Evolutionary conservation across 352 stramenopile species (phyloP).

Genomic region (Globisporangium rhizosaccharum): DNA sequence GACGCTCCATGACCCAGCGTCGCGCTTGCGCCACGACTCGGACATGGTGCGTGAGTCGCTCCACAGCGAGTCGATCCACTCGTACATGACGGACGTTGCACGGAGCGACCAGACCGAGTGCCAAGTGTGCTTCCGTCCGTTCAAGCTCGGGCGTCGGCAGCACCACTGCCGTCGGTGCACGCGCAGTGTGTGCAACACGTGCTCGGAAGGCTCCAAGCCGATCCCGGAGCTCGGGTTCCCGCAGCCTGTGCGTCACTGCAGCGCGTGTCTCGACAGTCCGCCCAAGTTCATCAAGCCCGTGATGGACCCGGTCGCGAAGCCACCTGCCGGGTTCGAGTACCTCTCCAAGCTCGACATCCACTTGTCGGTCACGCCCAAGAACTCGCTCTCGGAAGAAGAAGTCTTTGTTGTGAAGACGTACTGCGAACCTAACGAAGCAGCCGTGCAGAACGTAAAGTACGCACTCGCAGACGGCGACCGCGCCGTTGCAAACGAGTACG

Average conservation of each 20-base stretch:
- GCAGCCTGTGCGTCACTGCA: slow-evolving; percentile 75
- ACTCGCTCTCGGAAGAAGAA: slow-evolving; percentile 45
- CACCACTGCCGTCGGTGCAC: slow-evolving; percentile 84
- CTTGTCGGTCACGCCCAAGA: slow-evolving; percentile 42
- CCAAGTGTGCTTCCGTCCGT: slow-evolving; percentile 84
- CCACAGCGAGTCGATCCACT: slow-evolving; percentile 23
- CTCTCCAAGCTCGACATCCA: slow-evolving; percentile 81
- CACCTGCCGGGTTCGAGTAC: slow-evolving; percentile 79
- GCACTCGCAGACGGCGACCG: slow-evolving; percentile 51
- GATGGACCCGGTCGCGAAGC: slow-evolving; percentile 72
- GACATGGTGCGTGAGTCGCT: slow-evolving; percentile 49
- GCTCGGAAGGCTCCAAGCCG: slow-evolving; percentile 75
- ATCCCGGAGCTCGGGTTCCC: slow-evolving; percentile 82
- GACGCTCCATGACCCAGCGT: slow-evolving; percentile 58
- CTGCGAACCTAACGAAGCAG: slow-evolving; percentile 66
- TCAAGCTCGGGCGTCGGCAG: slow-evolving; percentile 77
- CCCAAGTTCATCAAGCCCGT: slow-evolving; percentile 77
- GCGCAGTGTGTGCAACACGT: slow-evolving; percentile 80
- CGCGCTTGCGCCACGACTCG: slow-evolving; percentile 55
- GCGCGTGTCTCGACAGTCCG: slow-evolving; percentile 67
- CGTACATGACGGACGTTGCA: slow-evolving; percentile 67
- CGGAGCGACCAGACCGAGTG: slow-evolving; percentile 85
- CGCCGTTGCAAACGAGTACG: slow-evolving; percentile 76
- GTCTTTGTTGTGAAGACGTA: slow-evolving; percentile 73
- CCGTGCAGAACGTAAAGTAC: slow-evolving; percentile 47